These are phyloP conservation scores for Flaveria sonorensis DNA, from an alignment of 129 eudicot species.

Conservation along the genomic window DNA sequence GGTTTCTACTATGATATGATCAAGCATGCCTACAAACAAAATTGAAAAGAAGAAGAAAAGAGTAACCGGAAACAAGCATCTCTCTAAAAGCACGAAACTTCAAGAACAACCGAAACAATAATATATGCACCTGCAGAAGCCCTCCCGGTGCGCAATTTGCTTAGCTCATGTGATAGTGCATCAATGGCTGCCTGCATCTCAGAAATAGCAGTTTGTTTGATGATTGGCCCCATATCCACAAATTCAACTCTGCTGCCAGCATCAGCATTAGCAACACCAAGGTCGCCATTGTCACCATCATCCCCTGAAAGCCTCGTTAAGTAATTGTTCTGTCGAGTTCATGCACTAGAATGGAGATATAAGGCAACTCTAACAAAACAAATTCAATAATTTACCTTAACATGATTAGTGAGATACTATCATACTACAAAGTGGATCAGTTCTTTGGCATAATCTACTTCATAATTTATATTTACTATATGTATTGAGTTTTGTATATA, in stretches of 20 bases:
- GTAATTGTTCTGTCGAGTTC: constrained; percentile 18
- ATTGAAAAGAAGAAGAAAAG: not conserved
- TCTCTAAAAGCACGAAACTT: not conserved
- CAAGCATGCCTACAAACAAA: constrained; percentile 77
- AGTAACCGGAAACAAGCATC: not conserved
- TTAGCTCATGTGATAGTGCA: constrained; percentile 68
- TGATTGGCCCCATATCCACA: constrained; percentile 56
- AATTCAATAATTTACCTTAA: not conserved
- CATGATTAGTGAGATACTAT: not conserved
- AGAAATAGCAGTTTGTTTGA: constrained; percentile 62
- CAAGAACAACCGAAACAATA: constrained; percentile 7
- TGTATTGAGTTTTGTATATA: too few species aligned
- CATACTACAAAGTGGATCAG: not conserved
- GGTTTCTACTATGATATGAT: constrained; percentile 78
- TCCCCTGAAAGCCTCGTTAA: constrained; percentile 41
- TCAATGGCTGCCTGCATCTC: constrained; percentile 92
- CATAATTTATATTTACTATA: not conserved
- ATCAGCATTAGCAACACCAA: constrained; percentile 46
- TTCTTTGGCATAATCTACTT: constrained; percentile 5
- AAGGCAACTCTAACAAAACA: not conserved
- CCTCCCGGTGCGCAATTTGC: constrained; percentile 85
- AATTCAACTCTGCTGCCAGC: constrained; percentile 39
- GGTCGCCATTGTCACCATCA: constrained; percentile 46
- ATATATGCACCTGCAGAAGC: constrained; percentile 72
- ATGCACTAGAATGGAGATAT: constrained; percentile 23